These are phyloP conservation scores for Rhodotorula babjevae DNA, from an alignment of 768 basidiomycete species.

Conservation along the genomic window DNA sequence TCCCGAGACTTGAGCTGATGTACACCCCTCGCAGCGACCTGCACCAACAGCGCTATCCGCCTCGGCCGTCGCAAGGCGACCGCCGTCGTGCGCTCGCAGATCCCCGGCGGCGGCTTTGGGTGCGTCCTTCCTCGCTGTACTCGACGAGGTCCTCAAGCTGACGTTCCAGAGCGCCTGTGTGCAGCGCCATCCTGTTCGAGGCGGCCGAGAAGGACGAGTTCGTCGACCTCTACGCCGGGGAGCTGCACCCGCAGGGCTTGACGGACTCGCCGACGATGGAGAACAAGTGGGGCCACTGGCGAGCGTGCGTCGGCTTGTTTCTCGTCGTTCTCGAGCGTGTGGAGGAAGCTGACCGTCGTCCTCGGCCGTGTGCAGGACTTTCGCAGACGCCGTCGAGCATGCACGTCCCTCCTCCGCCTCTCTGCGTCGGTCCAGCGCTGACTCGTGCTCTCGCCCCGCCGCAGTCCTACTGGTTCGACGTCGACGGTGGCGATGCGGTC, in stretches of 20 bases:
- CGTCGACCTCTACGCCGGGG: constrained; percentile 1
- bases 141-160: not conserved
- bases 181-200: not conserved
- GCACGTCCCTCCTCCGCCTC: not conserved
- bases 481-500: not conserved
- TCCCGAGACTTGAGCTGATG: not conserved
- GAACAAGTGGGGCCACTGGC: not conserved
- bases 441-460: not conserved
- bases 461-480: constrained; percentile 6
- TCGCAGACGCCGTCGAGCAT: not conserved
- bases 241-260: not conserved
- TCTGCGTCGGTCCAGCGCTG: not conserved
- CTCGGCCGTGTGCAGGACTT: not conserved
- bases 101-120: not conserved
- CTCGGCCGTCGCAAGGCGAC: not conserved
- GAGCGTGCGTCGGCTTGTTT: not conserved
- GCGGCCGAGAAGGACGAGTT: not conserved
- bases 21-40: not conserved
- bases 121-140: not conserved
- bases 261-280: not conserved
- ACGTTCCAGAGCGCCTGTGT: too few species aligned
- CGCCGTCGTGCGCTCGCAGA: not conserved
- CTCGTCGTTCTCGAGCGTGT: too few species aligned
- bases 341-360: not conserved
- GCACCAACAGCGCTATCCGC: not conserved